phyloP scores from a whole-genome alignment of 495 filamentous ascomycete genomes.

The Filosporella fistucella region DNA sequence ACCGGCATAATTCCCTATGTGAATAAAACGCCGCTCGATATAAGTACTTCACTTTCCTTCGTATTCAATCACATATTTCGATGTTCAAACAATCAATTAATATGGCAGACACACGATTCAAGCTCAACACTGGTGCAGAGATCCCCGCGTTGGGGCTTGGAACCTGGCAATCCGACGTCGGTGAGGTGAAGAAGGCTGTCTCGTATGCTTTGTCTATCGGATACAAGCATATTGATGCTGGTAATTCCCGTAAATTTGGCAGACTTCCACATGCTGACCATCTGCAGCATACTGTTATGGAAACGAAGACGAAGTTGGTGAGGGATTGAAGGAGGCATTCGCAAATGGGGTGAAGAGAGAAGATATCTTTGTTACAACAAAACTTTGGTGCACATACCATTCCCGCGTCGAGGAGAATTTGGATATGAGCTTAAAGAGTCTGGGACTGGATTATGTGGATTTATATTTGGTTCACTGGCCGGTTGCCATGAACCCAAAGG shows the following conservation, averaged over 20 bases:
- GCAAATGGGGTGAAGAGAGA: slow-evolving; percentile 63
- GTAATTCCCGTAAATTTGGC: not conserved
- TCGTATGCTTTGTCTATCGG: slow-evolving; percentile 53
- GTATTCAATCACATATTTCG: not conserved
- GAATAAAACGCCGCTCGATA: too few relatives aligned
- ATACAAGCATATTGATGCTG: slow-evolving; percentile 56
- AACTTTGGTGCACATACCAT: slow-evolving; percentile 80
- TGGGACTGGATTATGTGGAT: slow-evolving; percentile 79
- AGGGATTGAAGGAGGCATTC: slow-evolving; percentile 59
- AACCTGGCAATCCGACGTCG: slow-evolving; percentile 71
- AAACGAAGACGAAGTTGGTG: slow-evolving; percentile 54
- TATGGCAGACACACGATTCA: slow-evolving; percentile 51
- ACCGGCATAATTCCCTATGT: not conserved
- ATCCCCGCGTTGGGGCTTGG: slow-evolving; percentile 76
- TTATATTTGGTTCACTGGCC: slow-evolving; percentile 82
- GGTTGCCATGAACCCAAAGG: slow-evolving; percentile 72
- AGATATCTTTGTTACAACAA: slow-evolving; percentile 78
- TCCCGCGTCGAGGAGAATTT: slow-evolving; percentile 61
- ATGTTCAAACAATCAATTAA: slow-evolving; percentile 2
- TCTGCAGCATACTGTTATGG: slow-evolving; percentile 47
- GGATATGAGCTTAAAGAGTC: slow-evolving; percentile 62
- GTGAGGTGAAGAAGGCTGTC: slow-evolving; percentile 52
- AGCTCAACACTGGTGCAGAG: slow-evolving; percentile 70
- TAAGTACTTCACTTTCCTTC: too few relatives aligned
- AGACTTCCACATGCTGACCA: not conserved